Evolutionary conservation across 331 rosid species (phyloP).

Genomic region (Acacia concinna): DNA sequence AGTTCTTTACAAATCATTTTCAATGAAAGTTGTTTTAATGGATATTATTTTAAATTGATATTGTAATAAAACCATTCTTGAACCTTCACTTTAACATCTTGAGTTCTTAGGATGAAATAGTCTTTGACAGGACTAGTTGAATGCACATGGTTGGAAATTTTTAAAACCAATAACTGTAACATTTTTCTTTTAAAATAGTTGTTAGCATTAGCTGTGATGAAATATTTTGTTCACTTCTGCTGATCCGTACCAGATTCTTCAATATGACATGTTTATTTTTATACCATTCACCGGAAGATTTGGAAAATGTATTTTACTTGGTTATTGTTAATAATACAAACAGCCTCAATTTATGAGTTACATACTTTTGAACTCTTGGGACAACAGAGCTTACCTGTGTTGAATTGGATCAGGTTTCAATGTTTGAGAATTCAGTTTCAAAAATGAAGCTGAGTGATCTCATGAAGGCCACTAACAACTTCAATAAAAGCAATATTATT

Average conservation of each 20-base stretch:
- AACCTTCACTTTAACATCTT: background rate
- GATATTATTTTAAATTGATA: background rate
- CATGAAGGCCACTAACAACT: conserved; percentile 89
- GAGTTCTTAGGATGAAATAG: background rate
- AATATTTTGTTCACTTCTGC: background rate
- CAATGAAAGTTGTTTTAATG: too few relatives aligned
- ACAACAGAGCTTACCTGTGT: conserved; percentile 17
- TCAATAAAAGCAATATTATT: conserved; percentile 66
- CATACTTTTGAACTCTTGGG: background rate
- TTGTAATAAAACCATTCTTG: background rate
- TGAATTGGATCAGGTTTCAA: conserved; percentile 66
- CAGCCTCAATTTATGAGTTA: background rate
- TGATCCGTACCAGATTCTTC: background rate
- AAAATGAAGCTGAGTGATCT: conserved; percentile 91
- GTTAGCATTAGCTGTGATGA: background rate
- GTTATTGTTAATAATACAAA: background rate
- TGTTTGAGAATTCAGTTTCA: conserved; percentile 74
- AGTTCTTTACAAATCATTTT: conserved; percentile 9
- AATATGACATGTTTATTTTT: conserved; percentile 16
- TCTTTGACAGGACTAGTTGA: background rate
- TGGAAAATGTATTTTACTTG: background rate
- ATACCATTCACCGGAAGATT: background rate
- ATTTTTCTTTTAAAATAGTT: background rate
- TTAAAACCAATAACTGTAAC: background rate
- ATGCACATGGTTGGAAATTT: background rate